phyloP scores from a whole-genome alignment of 805 yeast genomes.

The Ogataea angusta region DNA sequence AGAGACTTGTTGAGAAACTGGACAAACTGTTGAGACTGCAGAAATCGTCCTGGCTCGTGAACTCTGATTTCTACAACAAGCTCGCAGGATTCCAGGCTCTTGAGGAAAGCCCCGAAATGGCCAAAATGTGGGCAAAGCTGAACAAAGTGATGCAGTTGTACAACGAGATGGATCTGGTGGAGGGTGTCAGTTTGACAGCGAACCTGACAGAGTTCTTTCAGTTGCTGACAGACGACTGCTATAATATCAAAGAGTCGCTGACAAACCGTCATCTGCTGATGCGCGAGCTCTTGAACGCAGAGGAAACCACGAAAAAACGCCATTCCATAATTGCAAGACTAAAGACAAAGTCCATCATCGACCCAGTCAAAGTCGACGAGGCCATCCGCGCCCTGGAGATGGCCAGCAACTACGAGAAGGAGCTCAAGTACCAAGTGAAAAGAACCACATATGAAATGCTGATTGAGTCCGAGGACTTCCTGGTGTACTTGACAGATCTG shows the following conservation, averaged over 20 bases:
- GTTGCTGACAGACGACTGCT: constrained; percentile 68
- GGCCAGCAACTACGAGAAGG: constrained; percentile 74
- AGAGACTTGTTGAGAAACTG: constrained; percentile 47
- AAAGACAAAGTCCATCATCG: constrained; percentile 69
- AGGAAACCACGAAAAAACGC: constrained; percentile 63
- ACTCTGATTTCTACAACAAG: constrained; percentile 45
- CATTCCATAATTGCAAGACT: constrained; percentile 71
- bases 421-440: constrained; percentile 70
- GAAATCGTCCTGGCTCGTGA: constrained; percentile 45
- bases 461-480: constrained; percentile 61
- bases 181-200: constrained; percentile 69
- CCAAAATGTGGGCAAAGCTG: constrained; percentile 72
- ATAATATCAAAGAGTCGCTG: constrained; percentile 84
- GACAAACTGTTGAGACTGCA: constrained; percentile 59
- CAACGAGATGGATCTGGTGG: constrained; percentile 74
- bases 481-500: constrained; percentile 49
- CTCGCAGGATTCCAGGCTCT: constrained; percentile 39
- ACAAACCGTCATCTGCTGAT: constrained; percentile 90
- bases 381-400: constrained; percentile 76
- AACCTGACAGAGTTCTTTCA: constrained; percentile 73
- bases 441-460: constrained; percentile 85
- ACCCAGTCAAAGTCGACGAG: constrained; percentile 87
- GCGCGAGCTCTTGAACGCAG: constrained; percentile 84
- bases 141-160: constrained; percentile 64
- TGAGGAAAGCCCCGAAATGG: constrained; percentile 65